These are phyloP conservation scores for Elongisporangium undulatum DNA, from an alignment of 352 stramenopile genomes.

Conservation along the genomic window DNA sequence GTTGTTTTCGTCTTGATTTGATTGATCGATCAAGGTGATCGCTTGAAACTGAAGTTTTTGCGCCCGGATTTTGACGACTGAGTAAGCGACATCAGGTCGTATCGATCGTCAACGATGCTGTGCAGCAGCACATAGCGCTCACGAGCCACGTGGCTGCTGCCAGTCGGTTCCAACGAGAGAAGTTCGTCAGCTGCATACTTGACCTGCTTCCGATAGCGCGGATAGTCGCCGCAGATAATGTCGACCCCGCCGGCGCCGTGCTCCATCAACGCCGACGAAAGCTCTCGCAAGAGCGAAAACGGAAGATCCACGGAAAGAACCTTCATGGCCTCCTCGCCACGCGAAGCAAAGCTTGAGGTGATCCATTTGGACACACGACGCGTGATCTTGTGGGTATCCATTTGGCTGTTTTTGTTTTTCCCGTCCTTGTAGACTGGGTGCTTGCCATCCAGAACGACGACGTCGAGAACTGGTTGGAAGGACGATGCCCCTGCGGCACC, in stretches of 20 bases:
- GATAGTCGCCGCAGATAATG: conserved; percentile 43
- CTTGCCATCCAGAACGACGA: conserved; percentile 73
- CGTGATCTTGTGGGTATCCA: conserved; percentile 75
- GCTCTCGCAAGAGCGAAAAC: conserved; percentile 70
- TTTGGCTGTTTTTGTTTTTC: conserved; percentile 55
- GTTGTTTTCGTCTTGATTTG: not conserved
- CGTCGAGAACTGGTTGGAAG: conserved; percentile 70
- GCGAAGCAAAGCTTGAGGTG: conserved; percentile 68
- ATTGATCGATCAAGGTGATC: not conserved
- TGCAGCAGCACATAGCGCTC: conserved; percentile 82
- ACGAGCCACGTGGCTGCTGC: conserved; percentile 30
- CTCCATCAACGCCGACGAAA: conserved; percentile 83
- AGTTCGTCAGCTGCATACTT: conserved; percentile 79
- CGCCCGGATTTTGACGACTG: conserved; percentile 34
- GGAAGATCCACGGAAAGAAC: conserved; percentile 80
- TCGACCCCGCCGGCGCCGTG: conserved; percentile 52
- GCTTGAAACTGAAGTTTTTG: conserved; percentile 10
- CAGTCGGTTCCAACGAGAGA: conserved; percentile 42
- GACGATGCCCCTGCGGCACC: conserved; percentile 4
- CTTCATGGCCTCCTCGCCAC: conserved; percentile 77
- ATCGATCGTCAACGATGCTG: conserved; percentile 80
- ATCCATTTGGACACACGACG: conserved; percentile 87
- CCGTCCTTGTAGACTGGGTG: conserved; percentile 48
- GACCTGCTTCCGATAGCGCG: conserved; percentile 79
- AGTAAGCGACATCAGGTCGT: conserved; percentile 82